Evolutionary conservation across 2,329 filamentous ascomycete genomes (phyloP), one percentile per base, ranked within the genome.

Genomic region (Colletotrichum destructivum): DNA sequence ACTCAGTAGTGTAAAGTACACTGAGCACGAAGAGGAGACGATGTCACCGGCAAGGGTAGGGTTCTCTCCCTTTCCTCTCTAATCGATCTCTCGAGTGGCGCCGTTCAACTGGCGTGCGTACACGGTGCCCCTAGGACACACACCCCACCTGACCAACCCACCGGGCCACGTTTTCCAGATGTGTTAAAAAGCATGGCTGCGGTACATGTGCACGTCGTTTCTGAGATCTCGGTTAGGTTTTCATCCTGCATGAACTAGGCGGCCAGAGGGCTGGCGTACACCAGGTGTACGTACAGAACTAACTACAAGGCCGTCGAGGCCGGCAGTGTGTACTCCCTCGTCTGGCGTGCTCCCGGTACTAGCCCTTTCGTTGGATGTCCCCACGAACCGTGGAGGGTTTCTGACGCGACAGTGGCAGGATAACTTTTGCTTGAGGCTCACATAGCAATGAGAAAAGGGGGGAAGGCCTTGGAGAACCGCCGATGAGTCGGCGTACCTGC

Each of bases 11-110:
- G 31, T 15, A 12, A 46, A n/a, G 18, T 31, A 38, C 52, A 55
- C 8, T 35, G 26, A 35, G 16, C 31, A 2, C 11, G 26, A 35
- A 31, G 16, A 9, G n/a, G 26, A 9, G 26, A 55, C 31, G 5
- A 55, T 55, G 52, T 38, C 52, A 38, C 31, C 21, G 31, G 52
- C 52, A 55, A 55, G 52, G 52, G 52, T 38, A 38, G 16, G 31
- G 5, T 23, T 38, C 31, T 11, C n/a, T n/a, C 31, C 11, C 12
- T n/a, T 12, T 18, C 31, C 35, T 18, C 31, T 18, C 31, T 55
- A 21, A 55, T 38, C 52, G 52, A 15, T 31, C 52, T 31, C 26
- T 31, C 21, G 18, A 23, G 31, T 55, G 52, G 52, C 26, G 52
- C 26, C 7, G 15, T 31, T 21, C 52, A 55, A 38, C 52, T 15